Percentiles rank a stretch among this genome's conserved stretches.
Conservation (phyloP, 495 filamentous ascomycete species). For the Coniosporium apollinis region DNA sequence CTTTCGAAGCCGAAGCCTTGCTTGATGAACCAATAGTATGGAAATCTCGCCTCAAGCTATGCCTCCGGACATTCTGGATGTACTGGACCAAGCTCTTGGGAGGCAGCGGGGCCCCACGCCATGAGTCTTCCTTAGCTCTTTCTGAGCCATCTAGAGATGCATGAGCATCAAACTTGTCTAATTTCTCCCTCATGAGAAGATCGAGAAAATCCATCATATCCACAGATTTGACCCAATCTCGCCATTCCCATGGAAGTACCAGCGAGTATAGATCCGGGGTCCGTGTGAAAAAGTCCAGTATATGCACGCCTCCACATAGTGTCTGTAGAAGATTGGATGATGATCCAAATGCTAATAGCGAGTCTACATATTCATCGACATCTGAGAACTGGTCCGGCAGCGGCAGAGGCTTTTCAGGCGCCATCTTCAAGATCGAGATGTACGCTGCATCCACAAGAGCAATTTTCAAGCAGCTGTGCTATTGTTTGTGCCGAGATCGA, state of each 20-base stretch:
- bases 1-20: constrained; percentile 13
- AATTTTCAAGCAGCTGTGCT: no score
- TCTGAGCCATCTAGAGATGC: constrained; percentile 3
- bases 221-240: constrained; percentile 50
- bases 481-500: no score
- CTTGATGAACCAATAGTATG: no score
- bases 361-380: constrained; percentile 58
- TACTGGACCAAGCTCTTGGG: constrained; percentile 57
- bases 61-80: constrained; percentile 51
- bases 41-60: constrained; percentile 51
- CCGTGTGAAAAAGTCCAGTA: constrained; percentile 92
- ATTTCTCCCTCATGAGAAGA: constrained; percentile 58
- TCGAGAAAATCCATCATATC: constrained; percentile 61
- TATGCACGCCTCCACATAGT: constrained; percentile 84
- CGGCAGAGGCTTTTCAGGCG: constrained; percentile 38
- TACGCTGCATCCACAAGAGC: no score
- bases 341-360: constrained; percentile 58
- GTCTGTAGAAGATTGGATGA: constrained; percentile 65
- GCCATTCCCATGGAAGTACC: constrained; percentile 65
- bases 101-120: constrained; percentile 37
- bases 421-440: constrained; percentile 23
- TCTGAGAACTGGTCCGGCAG: constrained; percentile 36
- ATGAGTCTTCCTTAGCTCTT: constrained; percentile 13
- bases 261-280: constrained; percentile 60
- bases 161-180: constrained; percentile 25